phyloP scores from a whole-genome alignment of 768 basidiomycete genomes.

The Imleria badia region DNA sequence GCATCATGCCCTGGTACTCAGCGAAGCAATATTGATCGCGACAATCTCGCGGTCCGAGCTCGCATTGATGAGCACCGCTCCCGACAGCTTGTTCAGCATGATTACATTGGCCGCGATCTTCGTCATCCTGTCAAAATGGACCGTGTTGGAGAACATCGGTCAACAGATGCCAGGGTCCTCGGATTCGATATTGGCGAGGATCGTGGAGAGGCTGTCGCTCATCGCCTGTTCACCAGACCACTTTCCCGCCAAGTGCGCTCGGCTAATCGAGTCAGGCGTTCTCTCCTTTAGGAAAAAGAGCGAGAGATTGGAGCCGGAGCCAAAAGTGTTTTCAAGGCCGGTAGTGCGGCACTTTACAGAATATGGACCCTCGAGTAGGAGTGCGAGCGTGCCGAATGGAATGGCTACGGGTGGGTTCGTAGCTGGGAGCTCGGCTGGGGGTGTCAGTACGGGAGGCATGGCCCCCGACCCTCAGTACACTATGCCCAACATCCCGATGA shows the following conservation, averaged over 20 bases:
- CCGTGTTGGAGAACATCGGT: conserved; percentile 34
- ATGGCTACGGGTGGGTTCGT: conserved; percentile 14
- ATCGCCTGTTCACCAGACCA: conserved; percentile 41
- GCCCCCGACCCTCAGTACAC: conserved; percentile 15
- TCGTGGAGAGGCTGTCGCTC: conserved; percentile 34
- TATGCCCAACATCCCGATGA: conserved; percentile 24
- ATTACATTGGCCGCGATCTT: conserved; percentile 44
- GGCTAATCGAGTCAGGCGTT: conserved; percentile 37
- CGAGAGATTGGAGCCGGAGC: conserved; percentile 23
- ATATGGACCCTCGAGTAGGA: conserved; percentile 18
- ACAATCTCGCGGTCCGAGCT: conserved; percentile 36
- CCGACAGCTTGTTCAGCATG: conserved; percentile 43
- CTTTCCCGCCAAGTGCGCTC: conserved; percentile 41
- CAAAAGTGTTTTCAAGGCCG: conserved; percentile 18
- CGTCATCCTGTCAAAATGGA: conserved; percentile 44
- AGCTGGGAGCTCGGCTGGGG: conserved; percentile 3
- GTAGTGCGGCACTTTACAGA: conserved; percentile 24
- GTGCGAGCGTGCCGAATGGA: conserved; percentile 18
- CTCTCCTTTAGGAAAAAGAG: conserved; percentile 31
- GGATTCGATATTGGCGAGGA: conserved; percentile 36
- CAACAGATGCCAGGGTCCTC: conserved; percentile 38
- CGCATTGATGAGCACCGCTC: conserved; percentile 38
- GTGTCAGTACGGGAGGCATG: neutral
- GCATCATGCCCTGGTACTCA: conserved; percentile 36
- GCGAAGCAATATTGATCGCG: conserved; percentile 38